These are phyloP conservation scores for Tetrahymena borealis DNA, from an alignment of 73 alveolate genomes.

Conservation along the genomic window DNA sequence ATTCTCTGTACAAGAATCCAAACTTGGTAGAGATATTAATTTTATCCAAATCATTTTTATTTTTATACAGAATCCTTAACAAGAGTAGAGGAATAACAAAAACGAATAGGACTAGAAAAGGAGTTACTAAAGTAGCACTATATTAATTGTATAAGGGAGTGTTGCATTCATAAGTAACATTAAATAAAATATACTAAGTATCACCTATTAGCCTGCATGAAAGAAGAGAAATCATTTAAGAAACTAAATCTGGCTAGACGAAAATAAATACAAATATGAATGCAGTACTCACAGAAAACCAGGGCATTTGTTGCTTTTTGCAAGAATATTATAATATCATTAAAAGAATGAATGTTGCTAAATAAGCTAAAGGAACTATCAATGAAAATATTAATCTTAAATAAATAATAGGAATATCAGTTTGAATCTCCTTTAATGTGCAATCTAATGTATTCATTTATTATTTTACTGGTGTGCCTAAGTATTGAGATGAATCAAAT, in stretches of 20 bases:
- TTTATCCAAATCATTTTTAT: not conserved
- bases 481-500: constrained; percentile 7
- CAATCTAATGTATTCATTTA: not conserved
- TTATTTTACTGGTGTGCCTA: not conserved
- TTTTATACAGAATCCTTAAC: not conserved
- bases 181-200: not conserved
- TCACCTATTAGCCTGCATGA: constrained; percentile 4
- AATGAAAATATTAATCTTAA: not conserved
- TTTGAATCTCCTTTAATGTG: not conserved
- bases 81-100: not conserved
- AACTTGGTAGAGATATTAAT: not conserved
- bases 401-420: constrained; percentile 5
- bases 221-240: not conserved
- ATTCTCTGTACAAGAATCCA: constrained; percentile 28
- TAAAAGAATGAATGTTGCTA: not conserved
- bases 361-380: not conserved
- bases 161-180: constrained; percentile 6
- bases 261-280: not conserved
- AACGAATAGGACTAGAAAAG: not conserved
- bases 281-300: not conserved
- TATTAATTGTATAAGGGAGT: not conserved
- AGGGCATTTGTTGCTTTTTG: not conserved
- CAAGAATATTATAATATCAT: not conserved
- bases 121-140: not conserved
- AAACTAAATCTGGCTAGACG: not conserved